These are phyloP conservation scores for Tolypocladium inflatum DNA, from an alignment of 2,329 filamentous ascomycete species.

Conservation along the genomic window DNA sequence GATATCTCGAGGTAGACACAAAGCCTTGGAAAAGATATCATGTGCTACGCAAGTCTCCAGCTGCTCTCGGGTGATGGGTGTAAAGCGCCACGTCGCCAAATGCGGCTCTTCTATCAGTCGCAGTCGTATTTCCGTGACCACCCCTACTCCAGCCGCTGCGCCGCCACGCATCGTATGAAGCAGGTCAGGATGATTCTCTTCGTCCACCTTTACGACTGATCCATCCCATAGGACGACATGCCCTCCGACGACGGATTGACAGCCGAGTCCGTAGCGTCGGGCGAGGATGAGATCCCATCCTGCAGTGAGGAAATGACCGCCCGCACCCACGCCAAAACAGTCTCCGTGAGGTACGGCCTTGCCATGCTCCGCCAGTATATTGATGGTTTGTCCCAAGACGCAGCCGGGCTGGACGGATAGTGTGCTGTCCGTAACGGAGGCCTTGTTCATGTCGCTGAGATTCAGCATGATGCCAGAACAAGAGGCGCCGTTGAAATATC, in stretches of 20 bases:
- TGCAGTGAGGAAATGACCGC: not conserved
- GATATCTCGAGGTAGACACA: not conserved
- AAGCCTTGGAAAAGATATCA: not conserved
- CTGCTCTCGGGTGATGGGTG: not conserved
- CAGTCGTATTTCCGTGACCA: not conserved
- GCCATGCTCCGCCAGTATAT: not conserved
- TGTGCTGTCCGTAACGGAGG: not conserved
- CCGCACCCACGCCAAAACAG: not conserved
- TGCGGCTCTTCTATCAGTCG: not conserved
- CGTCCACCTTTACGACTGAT: not conserved
- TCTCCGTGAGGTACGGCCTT: not conserved
- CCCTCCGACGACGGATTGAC: not conserved
- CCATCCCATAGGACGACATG: not conserved
- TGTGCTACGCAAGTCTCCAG: not conserved
- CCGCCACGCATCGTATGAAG: not conserved
- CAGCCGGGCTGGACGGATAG: not conserved
- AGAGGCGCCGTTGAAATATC: not conserved
- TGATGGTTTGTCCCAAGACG: not conserved
- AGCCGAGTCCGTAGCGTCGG: not conserved
- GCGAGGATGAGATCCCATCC: not conserved
- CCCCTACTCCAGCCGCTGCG: not conserved
- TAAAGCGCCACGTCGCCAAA: not conserved
- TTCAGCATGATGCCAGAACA: not conserved
- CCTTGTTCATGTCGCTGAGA: not conserved
- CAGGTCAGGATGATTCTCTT: not conserved